Conservation (phyloP, 192 early-diverging fungal species). For the Umbelopsis sp. region DNA sequence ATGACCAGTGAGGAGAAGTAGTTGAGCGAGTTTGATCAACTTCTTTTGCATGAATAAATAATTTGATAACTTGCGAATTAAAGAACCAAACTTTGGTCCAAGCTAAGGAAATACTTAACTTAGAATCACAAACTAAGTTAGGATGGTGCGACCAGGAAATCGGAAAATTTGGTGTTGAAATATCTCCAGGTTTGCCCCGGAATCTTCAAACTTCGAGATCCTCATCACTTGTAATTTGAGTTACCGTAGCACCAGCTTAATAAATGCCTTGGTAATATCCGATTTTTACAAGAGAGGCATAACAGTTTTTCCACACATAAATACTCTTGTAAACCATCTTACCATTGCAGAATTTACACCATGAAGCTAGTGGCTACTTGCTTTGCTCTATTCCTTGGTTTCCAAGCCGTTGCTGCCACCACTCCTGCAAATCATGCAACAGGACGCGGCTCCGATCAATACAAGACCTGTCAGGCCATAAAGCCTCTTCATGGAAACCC, state of each 20-base stretch:
- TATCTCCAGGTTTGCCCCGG: neutral
- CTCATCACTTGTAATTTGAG: neutral
- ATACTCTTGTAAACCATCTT: neutral
- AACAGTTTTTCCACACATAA: neutral
- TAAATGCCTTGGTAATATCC: neutral
- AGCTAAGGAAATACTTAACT: no score
- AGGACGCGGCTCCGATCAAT: neutral
- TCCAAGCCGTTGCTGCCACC: neutral
- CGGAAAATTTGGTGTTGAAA: neutral
- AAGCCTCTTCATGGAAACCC: neutral
- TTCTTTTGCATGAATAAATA: neutral
- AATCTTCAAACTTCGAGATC: neutral
- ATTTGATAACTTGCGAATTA: no score
- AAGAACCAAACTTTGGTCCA: no score
- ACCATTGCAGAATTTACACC: neutral
- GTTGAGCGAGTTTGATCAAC: neutral
- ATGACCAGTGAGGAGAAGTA: no score
- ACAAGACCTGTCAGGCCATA: neutral
- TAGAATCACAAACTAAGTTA: no score
- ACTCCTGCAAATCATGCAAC: neutral
- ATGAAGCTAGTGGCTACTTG: conserved; percentile 3
- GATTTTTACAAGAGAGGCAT: neutral
- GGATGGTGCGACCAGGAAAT: no score
- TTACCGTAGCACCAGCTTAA: neutral
- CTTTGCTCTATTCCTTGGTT: neutral